Evolutionary conservation across 306 rosid species (phyloP).

Genomic region (Amphicarpaea edgeworthii): DNA sequence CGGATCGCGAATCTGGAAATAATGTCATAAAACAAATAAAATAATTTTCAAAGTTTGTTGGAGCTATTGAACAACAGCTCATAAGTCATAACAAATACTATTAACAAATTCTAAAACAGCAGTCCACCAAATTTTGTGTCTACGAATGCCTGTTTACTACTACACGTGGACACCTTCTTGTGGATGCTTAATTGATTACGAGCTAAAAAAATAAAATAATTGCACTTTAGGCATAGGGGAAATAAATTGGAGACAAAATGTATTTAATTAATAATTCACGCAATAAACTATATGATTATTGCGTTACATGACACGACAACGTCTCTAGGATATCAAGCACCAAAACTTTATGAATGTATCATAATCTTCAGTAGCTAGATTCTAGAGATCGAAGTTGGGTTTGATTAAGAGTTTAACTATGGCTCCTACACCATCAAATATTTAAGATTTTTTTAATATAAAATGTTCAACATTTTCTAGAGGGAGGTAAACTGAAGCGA

Average conservation of each 20-base stretch:
- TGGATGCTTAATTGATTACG: slow-evolving; percentile 41
- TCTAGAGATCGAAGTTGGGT: neutral
- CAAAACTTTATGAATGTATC: slow-evolving; percentile 44
- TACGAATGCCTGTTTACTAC: slow-evolving; percentile 37
- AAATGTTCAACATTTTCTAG: neutral
- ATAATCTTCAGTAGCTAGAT: slow-evolving; percentile 7
- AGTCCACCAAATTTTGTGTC: slow-evolving; percentile 48
- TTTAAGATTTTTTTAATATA: slow-evolving; percentile 15
- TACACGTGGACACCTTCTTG: slow-evolving; percentile 49
- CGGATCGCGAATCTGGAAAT: slow-evolving; percentile 66
- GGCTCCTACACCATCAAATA: neutral
- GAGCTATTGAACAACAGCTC: slow-evolving; percentile 59
- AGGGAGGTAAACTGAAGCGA: slow-evolving; percentile 8
- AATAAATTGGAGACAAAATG: neutral
- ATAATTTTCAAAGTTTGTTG: slow-evolving; percentile 67
- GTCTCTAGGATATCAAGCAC: slow-evolving; percentile 47
- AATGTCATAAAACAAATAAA: slow-evolving; percentile 39
- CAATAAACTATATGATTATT: neutral
- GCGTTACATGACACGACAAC: slow-evolving; percentile 25
- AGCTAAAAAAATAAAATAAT: slow-evolving; percentile 19
- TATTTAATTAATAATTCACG: neutral
- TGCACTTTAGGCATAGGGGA: slow-evolving; percentile 20
- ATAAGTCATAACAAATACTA: slow-evolving; percentile 55
- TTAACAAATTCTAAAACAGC: slow-evolving; percentile 45
- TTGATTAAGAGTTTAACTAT: slow-evolving; percentile 19